These are phyloP conservation scores for Pyricularia sp. DNA, from an alignment of 2,329 filamentous ascomycete genomes.

Conservation along the genomic window DNA sequence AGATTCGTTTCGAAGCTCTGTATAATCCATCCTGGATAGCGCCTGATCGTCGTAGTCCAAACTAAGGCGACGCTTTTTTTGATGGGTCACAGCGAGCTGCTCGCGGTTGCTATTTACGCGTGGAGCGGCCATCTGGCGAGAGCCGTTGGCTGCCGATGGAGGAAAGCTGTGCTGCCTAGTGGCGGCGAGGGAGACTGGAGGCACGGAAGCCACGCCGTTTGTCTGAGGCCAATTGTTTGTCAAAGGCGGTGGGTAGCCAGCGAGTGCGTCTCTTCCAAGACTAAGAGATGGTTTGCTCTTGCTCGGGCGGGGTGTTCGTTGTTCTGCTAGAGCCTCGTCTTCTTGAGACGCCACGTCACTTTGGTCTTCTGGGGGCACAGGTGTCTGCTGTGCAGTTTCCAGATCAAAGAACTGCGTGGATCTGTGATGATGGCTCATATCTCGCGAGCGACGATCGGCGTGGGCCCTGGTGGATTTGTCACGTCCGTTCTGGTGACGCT, in stretches of 20 bases:
- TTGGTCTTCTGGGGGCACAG: constrained; percentile 11
- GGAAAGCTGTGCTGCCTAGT: constrained; percentile 1
- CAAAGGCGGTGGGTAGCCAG: background rate
- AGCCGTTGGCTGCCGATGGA: background rate
- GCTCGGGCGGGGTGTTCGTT: constrained; percentile 12
- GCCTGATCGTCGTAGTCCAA: constrained; percentile 44
- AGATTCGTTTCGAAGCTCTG: constrained; percentile 33
- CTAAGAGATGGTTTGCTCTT: background rate
- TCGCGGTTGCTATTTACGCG: constrained; percentile 9
- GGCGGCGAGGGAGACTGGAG: background rate
- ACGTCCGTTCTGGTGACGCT: constrained; percentile 12
- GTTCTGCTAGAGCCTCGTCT: constrained; percentile 14
- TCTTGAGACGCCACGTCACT: constrained; percentile 15
- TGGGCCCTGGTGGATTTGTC: constrained; percentile 4
- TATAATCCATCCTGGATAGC: constrained; percentile 40
- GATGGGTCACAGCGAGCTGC: constrained; percentile 8
- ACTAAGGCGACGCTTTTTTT: constrained; percentile 29
- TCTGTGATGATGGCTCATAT: constrained; percentile 13
- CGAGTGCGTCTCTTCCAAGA: background rate
- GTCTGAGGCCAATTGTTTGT: background rate
- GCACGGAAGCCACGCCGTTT: background rate
- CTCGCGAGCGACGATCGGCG: constrained; percentile 10
- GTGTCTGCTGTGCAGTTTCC: constrained; percentile 8
- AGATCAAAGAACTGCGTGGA: constrained; percentile 15
- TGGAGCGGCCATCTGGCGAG: constrained; percentile 8